These are phyloP conservation scores for Neofusicoccum sp. DNA, from an alignment of 2,329 filamentous ascomycete genomes.

Conservation along the genomic window DNA sequence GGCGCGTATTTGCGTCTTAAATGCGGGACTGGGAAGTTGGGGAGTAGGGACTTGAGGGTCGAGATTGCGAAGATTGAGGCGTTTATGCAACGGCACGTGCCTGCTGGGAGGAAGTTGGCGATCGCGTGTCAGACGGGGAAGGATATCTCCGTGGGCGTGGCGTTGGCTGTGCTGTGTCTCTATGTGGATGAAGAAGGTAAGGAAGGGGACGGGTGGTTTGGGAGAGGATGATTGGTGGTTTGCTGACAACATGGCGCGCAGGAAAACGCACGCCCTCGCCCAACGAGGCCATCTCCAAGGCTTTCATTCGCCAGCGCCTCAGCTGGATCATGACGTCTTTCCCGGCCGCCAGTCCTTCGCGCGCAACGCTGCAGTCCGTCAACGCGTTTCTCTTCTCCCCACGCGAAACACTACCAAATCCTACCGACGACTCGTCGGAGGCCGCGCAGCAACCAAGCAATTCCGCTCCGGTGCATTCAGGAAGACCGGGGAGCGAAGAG, in stretches of 20 bases:
- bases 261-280: neutral
- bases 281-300: slow-evolving; percentile 63
- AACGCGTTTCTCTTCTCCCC: slow-evolving; percentile 78
- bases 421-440: neutral
- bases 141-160: slow-evolving; percentile 77
- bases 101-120: slow-evolving; percentile 40
- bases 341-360: slow-evolving; percentile 79
- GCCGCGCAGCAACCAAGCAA: neutral
- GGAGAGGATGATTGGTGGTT: too few relatives aligned
- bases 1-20: slow-evolving; percentile 59
- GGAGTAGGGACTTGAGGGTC: slow-evolving; percentile 78
- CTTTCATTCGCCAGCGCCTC: slow-evolving; percentile 73
- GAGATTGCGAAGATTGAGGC: slow-evolving; percentile 56
- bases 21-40: slow-evolving; percentile 72
- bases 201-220: neutral
- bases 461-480: neutral
- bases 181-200: slow-evolving; percentile 68
- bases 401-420: neutral
- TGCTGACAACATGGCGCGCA: neutral
- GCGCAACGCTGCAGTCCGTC: slow-evolving; percentile 85
- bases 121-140: slow-evolving; percentile 76
- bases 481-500: too few relatives aligned
- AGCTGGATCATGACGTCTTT: slow-evolving; percentile 81
- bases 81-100: slow-evolving; percentile 29
- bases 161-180: slow-evolving; percentile 75